These are phyloP conservation scores for Lunularia cruciata DNA, from an alignment of 225 moss, liverwort and hornwort genomes.

Conservation along the genomic window DNA sequence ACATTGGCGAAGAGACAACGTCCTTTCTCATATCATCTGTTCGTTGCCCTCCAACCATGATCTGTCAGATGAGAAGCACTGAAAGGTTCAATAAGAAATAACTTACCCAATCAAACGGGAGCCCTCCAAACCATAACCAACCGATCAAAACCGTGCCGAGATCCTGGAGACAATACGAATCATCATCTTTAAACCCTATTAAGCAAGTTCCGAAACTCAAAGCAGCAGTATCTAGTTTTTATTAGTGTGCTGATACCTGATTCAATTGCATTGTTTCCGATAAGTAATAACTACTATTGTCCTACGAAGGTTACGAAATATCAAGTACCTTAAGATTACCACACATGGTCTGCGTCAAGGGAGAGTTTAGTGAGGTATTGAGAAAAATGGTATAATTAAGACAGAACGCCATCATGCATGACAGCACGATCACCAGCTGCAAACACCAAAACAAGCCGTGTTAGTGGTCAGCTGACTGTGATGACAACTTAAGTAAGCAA, in stretches of 20 bases:
- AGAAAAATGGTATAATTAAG: slow-evolving; percentile 97
- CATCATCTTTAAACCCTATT: neutral
- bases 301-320: no score
- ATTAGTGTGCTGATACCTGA: no score
- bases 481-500: no score
- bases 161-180: slow-evolving; percentile 53
- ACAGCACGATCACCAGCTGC: slow-evolving; percentile 77
- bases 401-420: slow-evolving; percentile 92
- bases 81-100: neutral
- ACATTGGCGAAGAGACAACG: neutral
- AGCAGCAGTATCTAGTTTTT: no score
- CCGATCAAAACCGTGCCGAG: slow-evolving; percentile 89
- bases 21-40: neutral
- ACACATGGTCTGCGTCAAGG: slow-evolving; percentile 99
- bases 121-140: slow-evolving; percentile 93
- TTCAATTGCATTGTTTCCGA: no score
- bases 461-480: no score
- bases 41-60: no score
- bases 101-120: slow-evolving; percentile 92
- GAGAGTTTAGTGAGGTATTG: slow-evolving; percentile 91
- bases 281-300: no score
- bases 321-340: slow-evolving; percentile 88
- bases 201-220: no score
- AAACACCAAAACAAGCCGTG: slow-evolving; percentile 8
- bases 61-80: no score